These are phyloP conservation scores for Trichophyton rubrum DNA, from an alignment of 2,329 filamentous ascomycete species.

Conservation along the genomic window DNA sequence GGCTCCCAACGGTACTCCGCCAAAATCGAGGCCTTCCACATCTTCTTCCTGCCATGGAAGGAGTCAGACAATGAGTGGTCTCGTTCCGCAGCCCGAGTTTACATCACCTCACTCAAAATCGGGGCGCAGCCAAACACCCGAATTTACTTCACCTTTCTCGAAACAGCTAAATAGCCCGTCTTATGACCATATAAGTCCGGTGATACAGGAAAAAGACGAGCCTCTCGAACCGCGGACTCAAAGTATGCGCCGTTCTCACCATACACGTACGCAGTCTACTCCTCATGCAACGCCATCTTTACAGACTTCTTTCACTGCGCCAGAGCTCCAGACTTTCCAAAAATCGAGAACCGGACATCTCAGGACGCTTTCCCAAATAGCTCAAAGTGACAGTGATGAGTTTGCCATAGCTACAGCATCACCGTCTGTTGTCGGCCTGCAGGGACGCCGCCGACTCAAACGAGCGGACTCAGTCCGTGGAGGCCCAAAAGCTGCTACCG, in stretches of 20 bases:
- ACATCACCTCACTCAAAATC: neutral
- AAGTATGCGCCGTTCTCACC: conserved; percentile 20
- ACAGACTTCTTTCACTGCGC: conserved; percentile 30
- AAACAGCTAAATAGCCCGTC: neutral
- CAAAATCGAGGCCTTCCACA: conserved; percentile 20
- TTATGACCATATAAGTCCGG: neutral
- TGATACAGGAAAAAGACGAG: neutral
- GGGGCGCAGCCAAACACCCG: conserved; percentile 14
- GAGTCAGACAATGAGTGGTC: conserved; percentile 53
- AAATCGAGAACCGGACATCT: conserved; percentile 85
- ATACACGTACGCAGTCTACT: conserved; percentile 22
- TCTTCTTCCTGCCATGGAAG: conserved; percentile 34
- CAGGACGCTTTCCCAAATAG: conserved; percentile 71
- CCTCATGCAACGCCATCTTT: conserved; percentile 19
- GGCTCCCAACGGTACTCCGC: conserved; percentile 42
- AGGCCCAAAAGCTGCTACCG: conserved; percentile 37
- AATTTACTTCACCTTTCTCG: neutral
- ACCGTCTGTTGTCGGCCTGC: conserved; percentile 77
- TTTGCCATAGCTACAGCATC: conserved; percentile 65
- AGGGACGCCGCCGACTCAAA: conserved; percentile 72
- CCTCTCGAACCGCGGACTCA: neutral
- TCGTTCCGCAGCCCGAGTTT: conserved; percentile 18
- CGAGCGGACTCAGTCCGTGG: conserved; percentile 45
- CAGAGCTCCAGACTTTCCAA: conserved; percentile 69
- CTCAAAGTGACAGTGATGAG: conserved; percentile 63